Evolutionary conservation across 306 rosid species (phyloP), one percentile per base, ranked within the genome.

Genomic region (Cucumis cinereus): DNA sequence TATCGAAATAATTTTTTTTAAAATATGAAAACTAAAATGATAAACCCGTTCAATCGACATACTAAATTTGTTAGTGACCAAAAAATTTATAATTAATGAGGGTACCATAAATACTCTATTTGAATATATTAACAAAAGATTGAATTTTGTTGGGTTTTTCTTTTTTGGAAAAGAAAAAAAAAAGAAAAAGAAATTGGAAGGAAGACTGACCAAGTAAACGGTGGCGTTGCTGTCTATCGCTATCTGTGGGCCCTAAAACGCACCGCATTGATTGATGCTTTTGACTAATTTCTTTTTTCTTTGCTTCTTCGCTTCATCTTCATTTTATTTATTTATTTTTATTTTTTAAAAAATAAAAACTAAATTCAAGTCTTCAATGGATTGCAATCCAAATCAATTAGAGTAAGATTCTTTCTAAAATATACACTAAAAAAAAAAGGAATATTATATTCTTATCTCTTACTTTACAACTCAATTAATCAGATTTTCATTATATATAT

Each of bases 171-270:
- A n/a, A n/a, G n/a, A n/a, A n/a, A n/a, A 30, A 30, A 3, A 30
- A 30, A 3, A 30, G 35, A 3, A 30, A 30, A n/a, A n/a, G n/a
- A n/a, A n/a, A n/a, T 33, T 49, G 53, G 19, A 4, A 49, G 17
- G 53, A 49, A 36, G 74, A 41, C 74, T 68, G 74, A 68, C 55
- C 54, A 40, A 68, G 74, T 68, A 68, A 68, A 68, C 74, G 74
- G 35, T 22, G 74, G 10, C 6, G 74, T 68, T 68, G 53, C 74
- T 41, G n/a, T 68, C 54, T 36, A 66, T 66, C 28, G 0, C 50
- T 64, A 3, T 61, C 68, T 1, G 55, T 43, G 55, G 55, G 55
- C n/a, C 74, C 33, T 5, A 36, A 64, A 68, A 41, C 54, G 74
- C 74, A 68, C 55, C 74, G 74, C 54, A 68, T 64, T 19, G 71